These are phyloP conservation scores for Diaporthe batatas DNA, from an alignment of 2,329 filamentous ascomycete genomes.

Conservation along the genomic window DNA sequence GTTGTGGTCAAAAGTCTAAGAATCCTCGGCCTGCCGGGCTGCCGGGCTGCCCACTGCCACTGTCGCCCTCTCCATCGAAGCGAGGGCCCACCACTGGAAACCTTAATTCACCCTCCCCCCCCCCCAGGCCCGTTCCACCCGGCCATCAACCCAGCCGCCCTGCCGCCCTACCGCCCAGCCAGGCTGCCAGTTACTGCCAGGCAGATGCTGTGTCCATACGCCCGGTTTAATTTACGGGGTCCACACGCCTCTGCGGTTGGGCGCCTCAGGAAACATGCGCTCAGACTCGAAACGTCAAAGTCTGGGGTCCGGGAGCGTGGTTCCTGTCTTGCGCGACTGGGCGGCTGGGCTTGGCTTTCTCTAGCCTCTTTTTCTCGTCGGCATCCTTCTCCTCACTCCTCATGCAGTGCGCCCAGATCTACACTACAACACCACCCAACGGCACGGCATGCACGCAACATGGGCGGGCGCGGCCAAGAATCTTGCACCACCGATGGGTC, in stretches of 20 bases:
- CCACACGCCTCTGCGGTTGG: constrained; percentile 11
- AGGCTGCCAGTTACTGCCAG: too few species aligned
- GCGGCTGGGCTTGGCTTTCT: constrained; percentile 19
- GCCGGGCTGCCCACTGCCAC: not conserved
- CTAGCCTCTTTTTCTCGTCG: constrained; percentile 13
- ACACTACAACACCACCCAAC: constrained; percentile 9
- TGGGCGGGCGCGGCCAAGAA: constrained; percentile 16
- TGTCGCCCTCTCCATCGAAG: constrained; percentile 20
- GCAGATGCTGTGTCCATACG: too few species aligned
- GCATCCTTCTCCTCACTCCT: not conserved
- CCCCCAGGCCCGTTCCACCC: constrained; percentile 17
- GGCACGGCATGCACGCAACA: constrained; percentile 26
- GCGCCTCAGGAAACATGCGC: constrained; percentile 27
- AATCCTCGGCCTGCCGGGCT: constrained; percentile 13
- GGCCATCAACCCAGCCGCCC: not conserved
- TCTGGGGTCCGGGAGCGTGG: constrained; percentile 24
- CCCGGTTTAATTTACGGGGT: too few species aligned
- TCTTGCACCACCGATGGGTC: constrained; percentile 24
- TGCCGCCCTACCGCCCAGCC: not conserved
- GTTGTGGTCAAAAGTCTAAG: constrained; percentile 26
- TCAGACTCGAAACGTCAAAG: constrained; percentile 29
- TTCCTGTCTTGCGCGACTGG: not conserved
- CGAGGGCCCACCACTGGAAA: constrained; percentile 25
- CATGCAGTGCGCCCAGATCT: constrained; percentile 21
- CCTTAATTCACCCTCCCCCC: constrained; percentile 21